Base-by-base conservation (phyloP, 345 rosid species). In the Hibiscus mutabilis region DNA sequence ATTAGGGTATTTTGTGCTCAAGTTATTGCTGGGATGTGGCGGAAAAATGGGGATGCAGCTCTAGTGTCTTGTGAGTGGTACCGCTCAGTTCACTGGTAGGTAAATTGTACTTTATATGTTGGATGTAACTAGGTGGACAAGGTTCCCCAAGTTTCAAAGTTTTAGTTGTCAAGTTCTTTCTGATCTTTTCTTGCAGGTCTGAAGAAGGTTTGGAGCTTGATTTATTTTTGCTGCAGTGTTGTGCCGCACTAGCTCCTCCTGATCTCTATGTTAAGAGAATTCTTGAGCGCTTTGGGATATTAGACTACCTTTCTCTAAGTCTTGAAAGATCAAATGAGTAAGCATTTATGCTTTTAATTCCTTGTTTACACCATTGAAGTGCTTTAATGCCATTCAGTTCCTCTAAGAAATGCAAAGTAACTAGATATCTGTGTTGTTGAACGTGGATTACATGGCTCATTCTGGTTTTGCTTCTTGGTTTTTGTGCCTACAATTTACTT, bases 21-120 rank as follows among this genome's bases (percentile, higher is more conserved):
- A 71, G 94, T 95, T 76, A 87, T 79, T 73, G 96, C 97, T 75
- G 97, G 96, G 83, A 90, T 92, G 98, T 95, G 99, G 99, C 84
- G 83, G 78, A 95, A 82, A 88, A 92, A 95, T 79, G 94, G 86
- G 64, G 97, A 95, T 78, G 75, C 87, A 75, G 92, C 97, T 56
- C 33, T 84, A 75, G 76, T 87, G 71, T 81, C 86, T 76, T 80
- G 79, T 69, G 98, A 92, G 68, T 92, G 87, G 92, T 92, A 92
- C 70, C 97, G 92, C 64, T 87, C 97, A 44, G 91, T 78, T 76
- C 89, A 85, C 35, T 86, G 97, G 98, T 95, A 77, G 42, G 95
- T 81, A 63, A 31, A 16, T 66, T 68, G 29, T 69, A 37, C 55
- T 70, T 76, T 29, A 68, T 24, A 19, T 33, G 19, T 31, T 65